These are phyloP conservation scores for Chernovozyma sophiae-reginae DNA, from an alignment of 1,139 yeast genomes.

Conservation along the genomic window DNA sequence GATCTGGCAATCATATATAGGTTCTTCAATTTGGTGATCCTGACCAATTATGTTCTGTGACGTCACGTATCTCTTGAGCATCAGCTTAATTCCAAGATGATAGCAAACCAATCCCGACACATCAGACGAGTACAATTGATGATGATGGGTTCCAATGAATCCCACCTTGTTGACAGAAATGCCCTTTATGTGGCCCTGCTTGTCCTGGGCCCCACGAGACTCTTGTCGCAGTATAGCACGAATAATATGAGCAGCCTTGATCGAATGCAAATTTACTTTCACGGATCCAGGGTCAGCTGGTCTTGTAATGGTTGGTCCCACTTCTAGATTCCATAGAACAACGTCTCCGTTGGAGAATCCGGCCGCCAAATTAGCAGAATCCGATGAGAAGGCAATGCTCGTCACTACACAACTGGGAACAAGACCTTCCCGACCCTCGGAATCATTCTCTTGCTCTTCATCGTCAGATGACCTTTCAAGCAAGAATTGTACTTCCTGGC, in stretches of 20 bases:
- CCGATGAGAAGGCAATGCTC: slow-evolving; percentile 38
- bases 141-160: slow-evolving; percentile 55
- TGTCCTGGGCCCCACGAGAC: no score
- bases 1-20: slow-evolving; percentile 30
- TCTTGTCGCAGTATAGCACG: background rate
- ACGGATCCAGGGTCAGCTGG: background rate
- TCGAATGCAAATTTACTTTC: slow-evolving; percentile 2
- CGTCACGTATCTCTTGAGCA: slow-evolving; percentile 48
- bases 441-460: slow-evolving; percentile 5
- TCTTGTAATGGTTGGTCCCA: background rate
- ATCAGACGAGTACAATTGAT: slow-evolving; percentile 59
- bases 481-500: slow-evolving; percentile 46
- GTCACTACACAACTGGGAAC: slow-evolving; percentile 37
- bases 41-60: slow-evolving; percentile 53
- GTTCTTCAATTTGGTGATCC: slow-evolving; percentile 22
- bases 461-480: slow-evolving; percentile 22
- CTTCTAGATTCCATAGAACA: slow-evolving; percentile 25
- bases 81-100: slow-evolving; percentile 56
- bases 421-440: slow-evolving; percentile 12
- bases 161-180: slow-evolving; percentile 44
- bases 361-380: slow-evolving; percentile 29
- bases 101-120: slow-evolving; percentile 53
- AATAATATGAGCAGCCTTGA: background rate
- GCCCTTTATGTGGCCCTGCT: slow-evolving; percentile 52
- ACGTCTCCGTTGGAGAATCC: slow-evolving; percentile 31